Conservation (phyloP, 331 rosid species). For the Stylosanthes scabra region DNA sequence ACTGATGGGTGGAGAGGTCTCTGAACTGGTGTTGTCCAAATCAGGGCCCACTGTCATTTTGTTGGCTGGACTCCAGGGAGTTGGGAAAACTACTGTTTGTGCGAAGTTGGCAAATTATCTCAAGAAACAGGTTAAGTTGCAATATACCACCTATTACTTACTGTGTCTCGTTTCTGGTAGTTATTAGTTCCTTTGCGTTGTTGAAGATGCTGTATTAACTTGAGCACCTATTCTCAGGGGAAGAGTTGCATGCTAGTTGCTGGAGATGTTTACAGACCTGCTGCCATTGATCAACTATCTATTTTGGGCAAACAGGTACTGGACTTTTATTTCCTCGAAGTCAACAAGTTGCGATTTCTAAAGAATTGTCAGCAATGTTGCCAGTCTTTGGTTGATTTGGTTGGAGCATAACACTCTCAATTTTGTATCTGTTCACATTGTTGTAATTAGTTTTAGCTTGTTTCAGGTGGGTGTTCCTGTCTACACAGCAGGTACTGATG, state of each 20-base stretch:
- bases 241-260: slow-evolving; percentile 96
- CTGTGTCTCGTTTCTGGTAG: slow-evolving; percentile 15
- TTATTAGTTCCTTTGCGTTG: slow-evolving; percentile 32
- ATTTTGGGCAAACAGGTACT: slow-evolving; percentile 95
- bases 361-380: slow-evolving; percentile 12
- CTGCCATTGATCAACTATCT: slow-evolving; percentile 96
- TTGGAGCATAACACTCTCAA: neutral
- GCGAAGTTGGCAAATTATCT: slow-evolving; percentile 92
- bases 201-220: slow-evolving; percentile 34
- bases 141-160: slow-evolving; percentile 21
- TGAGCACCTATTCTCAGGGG: slow-evolving; percentile 58
- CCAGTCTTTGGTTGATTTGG: too few species aligned
- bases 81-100: slow-evolving; percentile 98
- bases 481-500: slow-evolving; percentile 87
- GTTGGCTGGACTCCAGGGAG: slow-evolving; percentile 99
- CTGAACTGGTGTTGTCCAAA: slow-evolving; percentile 81
- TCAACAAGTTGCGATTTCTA: slow-evolving; percentile 23
- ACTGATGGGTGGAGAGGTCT: slow-evolving; percentile 98
- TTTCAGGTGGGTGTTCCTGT: slow-evolving; percentile 95
- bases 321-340: slow-evolving; percentile 34
- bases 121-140: slow-evolving; percentile 75
- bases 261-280: slow-evolving; percentile 98
- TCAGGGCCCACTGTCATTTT: slow-evolving; percentile 85
- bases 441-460: slow-evolving; percentile 54
- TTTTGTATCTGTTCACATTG: slow-evolving; percentile 25